Evolutionary conservation across 805 yeast species (phyloP).

Genomic region (Wickerhamomyces subpelliculosus): DNA sequence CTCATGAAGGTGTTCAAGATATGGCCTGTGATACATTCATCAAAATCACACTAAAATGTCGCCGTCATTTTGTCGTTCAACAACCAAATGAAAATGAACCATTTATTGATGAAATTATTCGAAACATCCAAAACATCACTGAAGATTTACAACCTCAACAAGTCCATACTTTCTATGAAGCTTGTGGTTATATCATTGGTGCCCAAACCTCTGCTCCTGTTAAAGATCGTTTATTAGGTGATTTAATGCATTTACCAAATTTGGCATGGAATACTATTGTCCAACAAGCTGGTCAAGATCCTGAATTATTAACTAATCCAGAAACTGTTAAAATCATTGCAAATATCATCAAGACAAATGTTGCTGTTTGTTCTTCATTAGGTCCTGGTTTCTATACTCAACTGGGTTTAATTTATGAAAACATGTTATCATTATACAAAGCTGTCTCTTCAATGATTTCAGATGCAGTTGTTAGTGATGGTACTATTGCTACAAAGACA

Average conservation of each 20-base stretch:
- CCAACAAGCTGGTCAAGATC: constrained; percentile 77
- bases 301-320: constrained; percentile 64
- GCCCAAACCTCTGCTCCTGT: constrained; percentile 70
- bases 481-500: constrained; percentile 86
- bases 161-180: constrained; percentile 95
- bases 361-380: constrained; percentile 88
- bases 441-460: constrained; percentile 87
- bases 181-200: constrained; percentile 88
- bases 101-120: constrained; percentile 83
- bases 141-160: constrained; percentile 95
- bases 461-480: constrained; percentile 69
- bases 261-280: constrained; percentile 91
- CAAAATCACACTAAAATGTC: constrained; percentile 91
- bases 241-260: constrained; percentile 87
- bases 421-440: constrained; percentile 81
- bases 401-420: constrained; percentile 77
- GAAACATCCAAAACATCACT: constrained; percentile 76
- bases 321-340: constrained; percentile 92
- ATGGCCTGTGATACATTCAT: constrained; percentile 99
- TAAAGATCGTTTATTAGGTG: constrained; percentile 65
- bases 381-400: constrained; percentile 91
- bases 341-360: constrained; percentile 90
- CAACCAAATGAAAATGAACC: constrained; percentile 86
- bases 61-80: constrained; percentile 84
- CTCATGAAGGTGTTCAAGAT: constrained; percentile 99